Base-by-base conservation (phyloP, 2,329 filamentous ascomycete genomes). In the Nemania sp. region DNA sequence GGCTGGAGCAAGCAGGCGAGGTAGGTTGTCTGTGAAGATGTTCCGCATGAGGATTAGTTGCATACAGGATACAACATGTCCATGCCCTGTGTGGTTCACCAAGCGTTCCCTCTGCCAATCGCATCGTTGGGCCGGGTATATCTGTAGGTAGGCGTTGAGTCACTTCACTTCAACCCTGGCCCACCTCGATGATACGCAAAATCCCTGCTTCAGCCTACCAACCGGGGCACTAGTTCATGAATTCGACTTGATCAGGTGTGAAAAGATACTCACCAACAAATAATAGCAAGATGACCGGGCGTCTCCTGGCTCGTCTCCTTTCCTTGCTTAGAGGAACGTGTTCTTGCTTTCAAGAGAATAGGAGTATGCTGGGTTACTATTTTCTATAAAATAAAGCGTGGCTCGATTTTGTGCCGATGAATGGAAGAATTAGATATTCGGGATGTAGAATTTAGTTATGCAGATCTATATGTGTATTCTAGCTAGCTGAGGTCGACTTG, bases 21-120 rank as follows among this genome's bases (percentile, higher is more conserved):
- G n/a, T n/a, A n/a, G n/a, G 29, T 55, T 53, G 24, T 52, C 35
- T 49, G 35, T 43, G 54, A 54, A 45, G 41, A 62, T 56, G 49
- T 59, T 26, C 29, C 18, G 55, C 66, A 64, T 60, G 52, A 45
- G 45, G 38, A 51, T 45, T 52, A 56, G 61, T 59, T 64, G 55
- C 61, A 63, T 49, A 24, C 35, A 26, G 47, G 5, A 26, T 32
- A 52, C 11, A 56, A 52, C 26, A 35, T 20, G 24, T 51, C 43
- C 20, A 51, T 22, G 22, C 62, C 43, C 29, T 20, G 54, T 61
- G 45, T 64, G 56, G 32, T 56, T 64, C 52, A 54, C 52, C 47
- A 26, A 61, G 45, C 27, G 41, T 54, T n/a, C 38, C 22, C 27
- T 32, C 38, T 56, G 29, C 64, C 67, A 69, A 69, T 69, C 26